These are phyloP conservation scores for Kondoa malvinella DNA, from an alignment of 768 basidiomycete genomes.

Conservation along the genomic window DNA sequence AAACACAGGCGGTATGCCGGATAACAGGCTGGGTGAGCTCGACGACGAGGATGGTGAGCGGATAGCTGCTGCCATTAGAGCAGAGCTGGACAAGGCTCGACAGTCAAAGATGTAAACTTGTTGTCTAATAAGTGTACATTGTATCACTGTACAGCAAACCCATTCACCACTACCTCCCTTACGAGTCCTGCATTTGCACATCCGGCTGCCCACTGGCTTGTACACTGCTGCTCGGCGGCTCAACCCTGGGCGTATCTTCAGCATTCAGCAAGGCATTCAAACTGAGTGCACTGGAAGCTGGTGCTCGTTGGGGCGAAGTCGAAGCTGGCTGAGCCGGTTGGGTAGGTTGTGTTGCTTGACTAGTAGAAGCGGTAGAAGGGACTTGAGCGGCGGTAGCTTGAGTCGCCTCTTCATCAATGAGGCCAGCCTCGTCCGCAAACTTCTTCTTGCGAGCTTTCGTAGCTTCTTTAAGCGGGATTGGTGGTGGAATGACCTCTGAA, in stretches of 20 bases:
- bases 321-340: not conserved
- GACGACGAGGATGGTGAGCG: constrained; percentile 15
- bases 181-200: too few relatives aligned
- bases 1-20: not conserved
- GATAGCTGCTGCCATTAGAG: constrained; percentile 6
- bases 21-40: constrained; percentile 12
- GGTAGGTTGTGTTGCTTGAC: not conserved
- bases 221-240: too few relatives aligned
- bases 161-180: too few relatives aligned
- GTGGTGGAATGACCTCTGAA: constrained; percentile 2
- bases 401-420: not conserved
- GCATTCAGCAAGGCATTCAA: too few relatives aligned
- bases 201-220: too few relatives aligned
- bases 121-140: too few relatives aligned
- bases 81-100: not conserved
- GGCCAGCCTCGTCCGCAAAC: not conserved
- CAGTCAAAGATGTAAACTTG: not conserved
- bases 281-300: too few relatives aligned
- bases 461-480: not conserved
- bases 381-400: not conserved
- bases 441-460: not conserved
- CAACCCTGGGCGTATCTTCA: too few relatives aligned
- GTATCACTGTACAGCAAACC: too few relatives aligned
- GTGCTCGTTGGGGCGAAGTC: too few relatives aligned
- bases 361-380: not conserved